These are phyloP conservation scores for Spergularia azorica DNA, from an alignment of 179 eudicot species.

Conservation along the genomic window DNA sequence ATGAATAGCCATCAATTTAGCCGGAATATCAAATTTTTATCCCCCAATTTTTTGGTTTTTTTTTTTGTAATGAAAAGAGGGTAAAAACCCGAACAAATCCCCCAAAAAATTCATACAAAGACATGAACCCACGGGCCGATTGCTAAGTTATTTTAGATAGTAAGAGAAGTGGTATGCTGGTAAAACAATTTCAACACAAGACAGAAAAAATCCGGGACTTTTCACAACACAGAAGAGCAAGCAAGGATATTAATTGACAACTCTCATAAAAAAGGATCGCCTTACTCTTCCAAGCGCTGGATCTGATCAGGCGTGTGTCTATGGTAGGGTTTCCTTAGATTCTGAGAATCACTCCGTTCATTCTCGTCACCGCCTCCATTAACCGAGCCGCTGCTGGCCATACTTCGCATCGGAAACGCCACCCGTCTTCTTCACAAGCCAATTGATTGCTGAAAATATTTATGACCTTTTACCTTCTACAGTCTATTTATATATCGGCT, in stretches of 20 bases:
- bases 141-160: neutral
- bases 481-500: neutral
- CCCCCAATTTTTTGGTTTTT: too few species aligned
- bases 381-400: slow-evolving; percentile 4
- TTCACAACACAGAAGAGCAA: neutral
- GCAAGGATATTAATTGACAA: neutral
- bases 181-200: too few species aligned
- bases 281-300: slow-evolving; percentile 44
- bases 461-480: neutral
- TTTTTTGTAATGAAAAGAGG: too few species aligned
- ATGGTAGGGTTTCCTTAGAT: slow-evolving; percentile 27
- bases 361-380: slow-evolving; percentile 25
- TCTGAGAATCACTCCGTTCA: slow-evolving; percentile 21
- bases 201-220: neutral
- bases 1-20: too few species aligned
- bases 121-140: neutral
- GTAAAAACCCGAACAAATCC: too few species aligned
- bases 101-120: too few species aligned
- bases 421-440: slow-evolving; percentile 16
- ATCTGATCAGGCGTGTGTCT: slow-evolving; percentile 45
- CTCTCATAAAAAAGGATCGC: neutral
- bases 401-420: slow-evolving; percentile 16
- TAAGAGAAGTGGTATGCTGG: neutral
- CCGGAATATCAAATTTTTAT: too few species aligned
- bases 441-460: neutral